Evolutionary conservation across 192 early-diverging fungal genomes (phyloP), one percentile per base, ranked within the genome.

Genomic region (Gonapodya sp.): DNA sequence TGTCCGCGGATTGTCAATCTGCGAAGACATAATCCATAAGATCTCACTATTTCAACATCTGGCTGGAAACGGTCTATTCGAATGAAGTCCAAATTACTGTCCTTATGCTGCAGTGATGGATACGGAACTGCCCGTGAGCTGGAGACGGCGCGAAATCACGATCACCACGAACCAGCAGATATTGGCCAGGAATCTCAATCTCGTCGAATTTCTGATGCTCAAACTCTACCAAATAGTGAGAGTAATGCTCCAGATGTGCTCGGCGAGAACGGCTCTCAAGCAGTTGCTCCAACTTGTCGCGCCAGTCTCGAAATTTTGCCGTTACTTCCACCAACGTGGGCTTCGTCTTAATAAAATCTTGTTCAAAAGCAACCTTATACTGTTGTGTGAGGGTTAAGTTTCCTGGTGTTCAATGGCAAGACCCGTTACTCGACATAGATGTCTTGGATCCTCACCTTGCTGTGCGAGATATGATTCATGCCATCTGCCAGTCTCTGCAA

Each of bases 171-270:
- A 98, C 90, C 86, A 94, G 81, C 82, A 97, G 85, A 83, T 98
- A 98, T 85, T 99, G 97, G 1, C 98, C 98, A 18, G 98, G 98
- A 1, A 99, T 91, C 82, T 98, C 97, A n/a, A 99, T 94, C 79
- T 98, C 96, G 81, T 98, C 97, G 83, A 99, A 98, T 84, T 97
- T 97, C 83, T 96, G 93, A 85, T 97, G 95, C 83, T 99, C 96
- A 88, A 99, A 98, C 85, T 99, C 98, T 2, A 94, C 95, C 73
- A 99, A 85, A 87, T 96, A 97, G 72, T 95, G 94, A 36, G 92
- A 94, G 83, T 93, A 95, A 81, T 94, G 89, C 82, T 97, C 95
- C 0, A 98, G 87, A 84, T 94, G 91, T 79, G 94, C 95, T 73
- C 87, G 88, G 34, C 89, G 84, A n/a, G 96, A 95, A 36, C 95